These are phyloP conservation scores for Beauveria pseudobassiana DNA, from an alignment of 2,329 filamentous ascomycete genomes.

Conservation along the genomic window DNA sequence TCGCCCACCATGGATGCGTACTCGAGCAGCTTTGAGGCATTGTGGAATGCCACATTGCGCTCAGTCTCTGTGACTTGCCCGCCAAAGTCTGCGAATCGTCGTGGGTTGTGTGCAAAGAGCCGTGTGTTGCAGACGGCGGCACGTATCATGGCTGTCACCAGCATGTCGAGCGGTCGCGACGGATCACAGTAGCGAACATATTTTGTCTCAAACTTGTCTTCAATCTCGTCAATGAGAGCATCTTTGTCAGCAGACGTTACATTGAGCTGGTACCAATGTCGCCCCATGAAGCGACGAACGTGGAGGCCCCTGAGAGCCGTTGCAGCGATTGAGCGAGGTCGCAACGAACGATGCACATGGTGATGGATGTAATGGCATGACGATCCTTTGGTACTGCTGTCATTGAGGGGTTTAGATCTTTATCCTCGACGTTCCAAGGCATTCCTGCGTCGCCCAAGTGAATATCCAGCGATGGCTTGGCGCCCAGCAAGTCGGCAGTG, in stretches of 20 bases:
- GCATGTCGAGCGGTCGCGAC: constrained; percentile 5
- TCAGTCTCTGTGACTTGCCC: background rate
- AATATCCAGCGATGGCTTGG: constrained; percentile 6
- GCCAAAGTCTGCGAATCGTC: background rate
- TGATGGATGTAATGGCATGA: constrained; percentile 6
- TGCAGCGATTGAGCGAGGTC: background rate
- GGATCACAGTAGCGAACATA: constrained; percentile 15
- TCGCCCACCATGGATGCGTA: constrained; percentile 17
- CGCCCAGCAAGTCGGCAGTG: constrained; percentile 3
- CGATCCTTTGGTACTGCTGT: constrained; percentile 1
- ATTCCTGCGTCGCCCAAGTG: background rate
- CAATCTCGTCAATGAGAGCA: constrained; percentile 5
- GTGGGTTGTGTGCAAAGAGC: constrained; percentile 11
- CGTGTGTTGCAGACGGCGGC: constrained; percentile 14
- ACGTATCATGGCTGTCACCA: constrained; percentile 8
- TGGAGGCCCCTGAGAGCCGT: background rate
- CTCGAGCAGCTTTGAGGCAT: constrained; percentile 14
- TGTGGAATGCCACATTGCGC: constrained; percentile 9
- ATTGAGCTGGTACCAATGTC: background rate
- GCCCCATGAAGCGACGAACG: background rate
- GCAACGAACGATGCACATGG: constrained; percentile 9
- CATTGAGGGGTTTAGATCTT: constrained; percentile 9
- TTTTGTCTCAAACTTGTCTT: constrained; percentile 11
- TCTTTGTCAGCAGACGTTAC: background rate
- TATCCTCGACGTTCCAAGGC: constrained; percentile 9